These are phyloP conservation scores for Larix sibirica DNA, from an alignment of 83 land plant species.

Conservation along the genomic window DNA sequence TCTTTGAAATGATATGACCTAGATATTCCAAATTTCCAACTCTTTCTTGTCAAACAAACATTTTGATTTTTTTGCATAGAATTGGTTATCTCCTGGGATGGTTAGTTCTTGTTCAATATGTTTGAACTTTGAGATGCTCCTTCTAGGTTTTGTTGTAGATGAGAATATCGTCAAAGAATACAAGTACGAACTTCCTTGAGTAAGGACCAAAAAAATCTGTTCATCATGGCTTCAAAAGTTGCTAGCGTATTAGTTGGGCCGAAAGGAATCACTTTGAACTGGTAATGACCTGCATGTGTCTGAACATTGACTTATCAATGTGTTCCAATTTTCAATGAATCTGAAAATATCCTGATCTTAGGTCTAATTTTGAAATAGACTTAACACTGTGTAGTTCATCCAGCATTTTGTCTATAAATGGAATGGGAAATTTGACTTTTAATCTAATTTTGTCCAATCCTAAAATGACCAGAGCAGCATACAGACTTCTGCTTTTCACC, in stretches of 20 bases:
- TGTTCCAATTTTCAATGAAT: not conserved
- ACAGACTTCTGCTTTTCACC: too few relatives aligned
- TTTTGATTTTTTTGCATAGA: not conserved
- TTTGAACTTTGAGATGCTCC: not conserved
- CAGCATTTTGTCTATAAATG: too few relatives aligned
- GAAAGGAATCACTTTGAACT: conserved; percentile 16
- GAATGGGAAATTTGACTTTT: too few relatives aligned
- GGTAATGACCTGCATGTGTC: conserved; percentile 16
- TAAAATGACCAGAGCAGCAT: too few relatives aligned
- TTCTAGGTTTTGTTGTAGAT: conserved; percentile 20
- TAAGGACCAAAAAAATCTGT: conserved; percentile 5
- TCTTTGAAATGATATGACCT: conserved; percentile 17
- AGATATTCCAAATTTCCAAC: conserved; percentile 3
- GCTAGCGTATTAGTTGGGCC: conserved; percentile 17
- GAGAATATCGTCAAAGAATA: conserved; percentile 24
- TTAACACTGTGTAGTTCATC: too few relatives aligned
- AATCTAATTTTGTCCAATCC: too few relatives aligned
- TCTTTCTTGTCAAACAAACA: not conserved
- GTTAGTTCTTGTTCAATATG: not conserved
- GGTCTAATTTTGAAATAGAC: too few relatives aligned
- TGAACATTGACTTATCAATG: conserved; percentile 9
- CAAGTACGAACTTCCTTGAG: conserved; percentile 4
- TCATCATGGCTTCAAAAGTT: conserved; percentile 18
- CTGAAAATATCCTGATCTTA: too few relatives aligned
- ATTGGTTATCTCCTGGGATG: not conserved